A percentile compares a stretch with the other conserved stretches of the same genome.
phyloP scores from a whole-genome alignment of 768 basidiomycete species.

The Tremella yokohamensis region DNA sequence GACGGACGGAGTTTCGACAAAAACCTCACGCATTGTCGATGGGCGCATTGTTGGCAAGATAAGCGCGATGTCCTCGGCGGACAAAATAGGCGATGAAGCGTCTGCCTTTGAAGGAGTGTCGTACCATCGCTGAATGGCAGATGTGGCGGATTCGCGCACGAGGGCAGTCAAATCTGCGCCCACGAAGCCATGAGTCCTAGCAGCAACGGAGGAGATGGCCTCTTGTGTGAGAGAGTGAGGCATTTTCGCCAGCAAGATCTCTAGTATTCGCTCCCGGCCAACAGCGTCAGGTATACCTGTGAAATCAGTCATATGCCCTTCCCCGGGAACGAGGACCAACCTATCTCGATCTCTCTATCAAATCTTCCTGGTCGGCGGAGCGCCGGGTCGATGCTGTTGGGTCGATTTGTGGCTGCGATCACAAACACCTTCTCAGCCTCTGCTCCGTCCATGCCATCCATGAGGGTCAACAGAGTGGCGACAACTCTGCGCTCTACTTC shows the following conservation, averaged over 20 bases:
- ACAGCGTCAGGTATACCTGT: conserved; percentile 82
- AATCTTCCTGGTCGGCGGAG: conserved; percentile 97
- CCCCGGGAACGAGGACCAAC: conserved; percentile 52
- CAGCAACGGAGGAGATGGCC: conserved; percentile 66
- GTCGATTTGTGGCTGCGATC: conserved; percentile 79
- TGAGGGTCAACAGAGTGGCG: conserved; percentile 84
- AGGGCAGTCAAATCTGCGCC: conserved; percentile 92
- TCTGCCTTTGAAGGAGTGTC: conserved; percentile 26
- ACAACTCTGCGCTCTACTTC: conserved; percentile 97
- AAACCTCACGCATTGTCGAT: conserved; percentile 89
- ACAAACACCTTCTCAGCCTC: conserved; percentile 67
- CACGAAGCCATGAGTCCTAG: conserved; percentile 85
- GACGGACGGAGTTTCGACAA: conserved; percentile 77
- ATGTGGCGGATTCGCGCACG: conserved; percentile 85
- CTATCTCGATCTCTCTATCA: conserved; percentile 96
- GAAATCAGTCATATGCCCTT: not conserved
- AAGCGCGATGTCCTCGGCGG: conserved; percentile 62
- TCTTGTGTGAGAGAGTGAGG: conserved; percentile 66
- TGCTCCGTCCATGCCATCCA: conserved; percentile 69
- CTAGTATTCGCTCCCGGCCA: conserved; percentile 78
- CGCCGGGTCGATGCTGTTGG: conserved; percentile 99
- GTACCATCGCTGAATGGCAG: conserved; percentile 82
- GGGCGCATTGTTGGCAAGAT: conserved; percentile 79
- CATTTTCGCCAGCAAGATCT: conserved; percentile 74
- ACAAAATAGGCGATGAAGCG: conserved; percentile 50